Conservation (phyloP, 2,329 filamentous ascomycete genomes). For the Alternaria sp. region DNA sequence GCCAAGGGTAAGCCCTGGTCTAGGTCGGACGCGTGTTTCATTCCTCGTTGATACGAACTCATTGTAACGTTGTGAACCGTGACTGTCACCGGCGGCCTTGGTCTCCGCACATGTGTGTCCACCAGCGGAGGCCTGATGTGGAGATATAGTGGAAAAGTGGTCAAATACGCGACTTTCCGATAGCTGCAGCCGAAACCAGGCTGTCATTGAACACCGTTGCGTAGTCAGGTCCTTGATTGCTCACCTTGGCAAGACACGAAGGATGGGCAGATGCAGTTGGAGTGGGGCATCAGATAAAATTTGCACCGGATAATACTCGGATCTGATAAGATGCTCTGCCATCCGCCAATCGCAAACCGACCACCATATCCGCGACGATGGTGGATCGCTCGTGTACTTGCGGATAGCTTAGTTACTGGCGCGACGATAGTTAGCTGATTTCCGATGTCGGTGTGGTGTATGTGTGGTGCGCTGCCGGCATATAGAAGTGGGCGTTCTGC, state of each 20-base stretch:
- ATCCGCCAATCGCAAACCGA: constrained; percentile 2
- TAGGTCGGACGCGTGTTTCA: too few species aligned
- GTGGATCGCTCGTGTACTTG: constrained; percentile 5
- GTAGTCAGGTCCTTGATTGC: not conserved
- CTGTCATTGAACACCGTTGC: not conserved
- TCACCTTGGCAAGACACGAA: not conserved
- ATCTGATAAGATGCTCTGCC: constrained; percentile 6
- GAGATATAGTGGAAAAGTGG: not conserved
- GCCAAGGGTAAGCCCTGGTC: too few species aligned
- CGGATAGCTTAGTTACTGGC: not conserved
- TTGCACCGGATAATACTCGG: constrained; percentile 11
- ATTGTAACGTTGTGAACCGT: not conserved
- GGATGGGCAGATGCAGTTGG: not conserved
- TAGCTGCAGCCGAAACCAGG: not conserved
- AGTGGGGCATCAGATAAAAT: constrained; percentile 18
- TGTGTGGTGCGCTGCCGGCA: constrained; percentile 3
- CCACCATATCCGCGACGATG: not conserved
- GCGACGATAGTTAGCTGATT: constrained; percentile 10
- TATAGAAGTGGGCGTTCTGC: constrained; percentile 8
- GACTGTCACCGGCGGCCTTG: not conserved
- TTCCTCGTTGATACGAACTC: not conserved
- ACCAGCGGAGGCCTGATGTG: not conserved
- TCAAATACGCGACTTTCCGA: not conserved
- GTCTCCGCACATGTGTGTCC: not conserved
- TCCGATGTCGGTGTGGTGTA: constrained; percentile 19